Evolutionary conservation across 345 rosid genomes (phyloP).

Genomic region (Cardiospermum halicacabum): DNA sequence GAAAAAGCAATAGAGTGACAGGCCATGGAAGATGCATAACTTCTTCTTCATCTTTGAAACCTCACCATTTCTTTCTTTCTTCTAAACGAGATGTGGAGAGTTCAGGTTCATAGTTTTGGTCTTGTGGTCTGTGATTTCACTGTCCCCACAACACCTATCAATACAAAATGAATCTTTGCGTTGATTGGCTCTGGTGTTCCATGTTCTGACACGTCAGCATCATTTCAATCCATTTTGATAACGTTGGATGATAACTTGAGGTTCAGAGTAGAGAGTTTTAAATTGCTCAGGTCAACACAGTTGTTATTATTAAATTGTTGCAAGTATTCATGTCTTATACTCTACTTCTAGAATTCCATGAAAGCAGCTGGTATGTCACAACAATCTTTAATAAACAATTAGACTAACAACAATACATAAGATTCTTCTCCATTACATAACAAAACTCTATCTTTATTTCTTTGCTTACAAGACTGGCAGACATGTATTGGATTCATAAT

Average conservation of each 20-base stretch:
- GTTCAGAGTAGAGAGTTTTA: too few species aligned
- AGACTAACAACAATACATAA: not conserved
- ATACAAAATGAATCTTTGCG: slow-evolving; percentile 13
- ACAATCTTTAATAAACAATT: not conserved
- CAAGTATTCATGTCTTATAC: too few species aligned
- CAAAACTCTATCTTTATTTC: not conserved
- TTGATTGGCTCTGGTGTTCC: slow-evolving; percentile 21
- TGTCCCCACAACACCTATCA: slow-evolving; percentile 19
- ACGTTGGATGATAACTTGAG: too few species aligned
- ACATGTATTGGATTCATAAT: not conserved
- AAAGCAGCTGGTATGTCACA: not conserved
- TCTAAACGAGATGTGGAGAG: slow-evolving; percentile 20
- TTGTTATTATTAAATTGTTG: too few species aligned
- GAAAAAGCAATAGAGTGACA: slow-evolving; percentile 44
- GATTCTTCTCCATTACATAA: not conserved
- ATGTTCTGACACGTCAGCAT: slow-evolving; percentile 20
- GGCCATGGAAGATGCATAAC: slow-evolving; percentile 77
- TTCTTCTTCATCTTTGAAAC: slow-evolving; percentile 47
- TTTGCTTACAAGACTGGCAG: slow-evolving; percentile 1
- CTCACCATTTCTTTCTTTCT: slow-evolving; percentile 24
- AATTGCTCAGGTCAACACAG: too few species aligned
- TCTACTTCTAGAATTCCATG: not conserved
- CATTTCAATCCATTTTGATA: too few species aligned
- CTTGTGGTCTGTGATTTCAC: slow-evolving; percentile 20
- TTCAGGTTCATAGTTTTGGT: slow-evolving; percentile 23